Evolutionary conservation across 352 stramenopile genomes (phyloP).

Genomic region (Nothophytophthora sp.): DNA sequence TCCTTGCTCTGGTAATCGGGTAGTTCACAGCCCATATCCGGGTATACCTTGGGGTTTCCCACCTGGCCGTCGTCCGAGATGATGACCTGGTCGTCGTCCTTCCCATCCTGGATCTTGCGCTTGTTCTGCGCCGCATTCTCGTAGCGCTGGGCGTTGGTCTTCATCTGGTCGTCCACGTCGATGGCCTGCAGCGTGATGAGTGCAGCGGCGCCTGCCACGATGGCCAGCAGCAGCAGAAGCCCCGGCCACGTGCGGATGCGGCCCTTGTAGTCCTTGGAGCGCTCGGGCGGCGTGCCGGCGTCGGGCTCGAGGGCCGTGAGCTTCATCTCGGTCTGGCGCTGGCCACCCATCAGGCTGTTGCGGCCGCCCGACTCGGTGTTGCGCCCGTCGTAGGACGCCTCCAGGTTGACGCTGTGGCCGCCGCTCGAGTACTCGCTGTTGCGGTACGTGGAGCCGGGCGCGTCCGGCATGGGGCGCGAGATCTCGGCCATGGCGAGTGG

Average conservation of each 20-base stretch:
- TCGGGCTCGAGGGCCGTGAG: conserved; percentile 53
- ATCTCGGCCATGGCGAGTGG: conserved; percentile 29
- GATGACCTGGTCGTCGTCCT: conserved; percentile 27
- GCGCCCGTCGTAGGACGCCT: conserved; percentile 16
- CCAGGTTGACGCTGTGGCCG: too few species aligned
- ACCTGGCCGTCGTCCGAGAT: conserved; percentile 53
- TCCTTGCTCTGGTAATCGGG: conserved; percentile 61
- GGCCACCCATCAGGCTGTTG: too few species aligned
- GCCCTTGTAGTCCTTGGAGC: conserved; percentile 67
- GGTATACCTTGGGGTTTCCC: conserved; percentile 61
- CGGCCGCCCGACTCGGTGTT: conserved; percentile 36
- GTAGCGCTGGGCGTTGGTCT: conserved; percentile 19
- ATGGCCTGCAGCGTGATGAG: conserved; percentile 55
- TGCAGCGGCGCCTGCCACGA: conserved; percentile 37
- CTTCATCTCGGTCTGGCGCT: conserved; percentile 65
- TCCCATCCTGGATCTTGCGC: conserved; percentile 47
- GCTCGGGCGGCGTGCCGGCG: conserved; percentile 34
- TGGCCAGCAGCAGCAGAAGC: conserved; percentile 45
- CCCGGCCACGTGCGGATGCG: conserved; percentile 67
- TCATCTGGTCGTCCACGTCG: conserved; percentile 27
- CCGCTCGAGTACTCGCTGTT: conserved; percentile 45
- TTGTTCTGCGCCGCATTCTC: conserved; percentile 27
- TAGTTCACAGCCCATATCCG: conserved; percentile 50
- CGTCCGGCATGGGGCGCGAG: conserved; percentile 25
- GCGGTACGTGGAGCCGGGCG: conserved; percentile 36